Evolutionary conservation across 768 basidiomycete genomes (phyloP).

Genomic region (Strobilomyces dryophilus): DNA sequence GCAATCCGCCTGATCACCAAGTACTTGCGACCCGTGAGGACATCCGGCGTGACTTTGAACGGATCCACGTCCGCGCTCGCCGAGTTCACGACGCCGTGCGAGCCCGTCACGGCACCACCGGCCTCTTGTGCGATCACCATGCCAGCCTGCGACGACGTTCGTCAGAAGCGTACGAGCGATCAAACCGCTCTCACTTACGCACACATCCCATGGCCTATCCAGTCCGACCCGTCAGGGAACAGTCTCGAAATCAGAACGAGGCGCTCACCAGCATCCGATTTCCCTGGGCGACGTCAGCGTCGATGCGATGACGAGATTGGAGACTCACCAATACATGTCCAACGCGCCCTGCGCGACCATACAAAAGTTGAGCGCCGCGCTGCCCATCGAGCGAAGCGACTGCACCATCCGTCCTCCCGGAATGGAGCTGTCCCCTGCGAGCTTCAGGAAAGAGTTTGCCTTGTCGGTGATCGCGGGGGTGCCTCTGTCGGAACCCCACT

Average conservation of each 20-base stretch:
- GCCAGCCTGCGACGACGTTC: slow-evolving; percentile 54
- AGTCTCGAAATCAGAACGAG: neutral
- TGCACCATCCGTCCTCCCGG: slow-evolving; percentile 80
- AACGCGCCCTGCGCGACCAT: slow-evolving; percentile 86
- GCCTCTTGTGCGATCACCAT: slow-evolving; percentile 90
- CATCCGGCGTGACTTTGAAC: slow-evolving; percentile 62
- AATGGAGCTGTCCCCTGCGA: slow-evolving; percentile 70
- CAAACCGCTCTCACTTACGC: slow-evolving; percentile 37
- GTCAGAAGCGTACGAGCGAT: neutral
- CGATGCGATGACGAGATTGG: neutral
- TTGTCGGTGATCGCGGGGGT: slow-evolving; percentile 52
- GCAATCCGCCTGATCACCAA: slow-evolving; percentile 70
- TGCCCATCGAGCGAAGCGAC: slow-evolving; percentile 77
- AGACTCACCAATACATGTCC: slow-evolving; percentile 77
- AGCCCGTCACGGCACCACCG: slow-evolving; percentile 76
- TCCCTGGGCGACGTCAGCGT: slow-evolving; percentile 47
- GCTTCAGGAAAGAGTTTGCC: slow-evolving; percentile 60
- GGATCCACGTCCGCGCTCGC: slow-evolving; percentile 35
- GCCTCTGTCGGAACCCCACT: slow-evolving; percentile 85
- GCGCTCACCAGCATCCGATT: slow-evolving; percentile 65
- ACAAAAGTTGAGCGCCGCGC: slow-evolving; percentile 77
- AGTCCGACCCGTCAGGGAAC: neutral
- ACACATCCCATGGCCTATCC: slow-evolving; percentile 79
- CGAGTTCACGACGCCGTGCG: slow-evolving; percentile 43
- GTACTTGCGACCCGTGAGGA: slow-evolving; percentile 77